A percentile compares a stretch with the other conserved stretches of the same genome.
Conservation (phyloP, 208 protist species). For the Crithidia bombi region DNA sequence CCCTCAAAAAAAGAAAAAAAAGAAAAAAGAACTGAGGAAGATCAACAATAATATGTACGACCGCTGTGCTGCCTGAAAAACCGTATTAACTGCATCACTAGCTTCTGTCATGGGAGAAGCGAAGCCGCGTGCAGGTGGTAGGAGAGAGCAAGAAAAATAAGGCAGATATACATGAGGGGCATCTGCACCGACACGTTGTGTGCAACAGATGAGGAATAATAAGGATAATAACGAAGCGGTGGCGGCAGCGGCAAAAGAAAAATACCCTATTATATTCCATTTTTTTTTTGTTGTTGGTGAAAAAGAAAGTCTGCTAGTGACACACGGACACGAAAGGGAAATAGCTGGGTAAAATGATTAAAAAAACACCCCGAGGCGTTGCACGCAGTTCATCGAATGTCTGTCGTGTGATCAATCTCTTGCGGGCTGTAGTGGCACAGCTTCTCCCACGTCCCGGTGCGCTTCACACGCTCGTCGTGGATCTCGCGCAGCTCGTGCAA, state of each 20-base stretch:
- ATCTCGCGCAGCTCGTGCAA: conserved; percentile 66
- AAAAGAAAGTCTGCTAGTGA: too few species aligned
- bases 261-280: too few species aligned
- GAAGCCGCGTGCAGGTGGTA: neutral
- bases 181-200: too few species aligned
- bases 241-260: too few species aligned
- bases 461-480: conserved; percentile 55
- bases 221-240: neutral
- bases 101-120: neutral
- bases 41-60: neutral
- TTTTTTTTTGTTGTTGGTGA: too few species aligned
- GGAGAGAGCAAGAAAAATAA: neutral
- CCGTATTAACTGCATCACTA: conserved; percentile 9
- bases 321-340: too few species aligned
- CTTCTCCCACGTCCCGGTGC: conserved; percentile 76
- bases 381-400: conserved; percentile 57
- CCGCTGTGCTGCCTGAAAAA: neutral
- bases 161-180: too few species aligned
- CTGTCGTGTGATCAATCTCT: conserved; percentile 81
- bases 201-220: neutral
- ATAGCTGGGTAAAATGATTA: too few species aligned
- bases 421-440: conserved; percentile 71
- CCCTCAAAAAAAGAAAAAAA: too few species aligned
- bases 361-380: neutral
- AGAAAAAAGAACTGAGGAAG: neutral